Evolutionary conservation across 495 filamentous ascomycete genomes (phyloP).

Genomic region (Eremomyces bilateralis): DNA sequence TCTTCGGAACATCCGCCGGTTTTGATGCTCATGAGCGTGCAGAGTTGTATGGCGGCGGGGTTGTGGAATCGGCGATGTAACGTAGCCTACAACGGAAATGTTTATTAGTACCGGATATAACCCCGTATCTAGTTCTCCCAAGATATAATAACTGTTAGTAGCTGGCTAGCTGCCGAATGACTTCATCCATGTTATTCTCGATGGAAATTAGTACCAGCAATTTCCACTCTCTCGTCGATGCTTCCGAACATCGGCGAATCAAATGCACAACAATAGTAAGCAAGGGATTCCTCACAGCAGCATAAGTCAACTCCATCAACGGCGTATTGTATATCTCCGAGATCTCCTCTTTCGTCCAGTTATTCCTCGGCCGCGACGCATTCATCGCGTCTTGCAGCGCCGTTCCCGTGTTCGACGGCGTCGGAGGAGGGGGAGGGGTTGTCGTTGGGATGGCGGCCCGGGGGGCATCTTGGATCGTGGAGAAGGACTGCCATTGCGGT

Average conservation of each 20-base stretch:
- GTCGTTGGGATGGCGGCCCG: no score
- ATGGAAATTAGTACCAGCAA: no score
- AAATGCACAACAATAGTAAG: no score
- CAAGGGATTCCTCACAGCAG: no score
- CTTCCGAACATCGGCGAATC: no score
- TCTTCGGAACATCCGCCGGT: slow-evolving; percentile 80
- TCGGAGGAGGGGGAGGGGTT: no score
- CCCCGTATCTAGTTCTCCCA: background rate
- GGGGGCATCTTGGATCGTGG: no score
- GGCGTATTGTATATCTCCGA: slow-evolving; percentile 53
- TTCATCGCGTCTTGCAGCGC: slow-evolving; percentile 29
- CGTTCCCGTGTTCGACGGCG: no score
- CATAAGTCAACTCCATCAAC: slow-evolving; percentile 51
- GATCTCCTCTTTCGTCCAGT: slow-evolving; percentile 64
- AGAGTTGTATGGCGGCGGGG: slow-evolving; percentile 61
- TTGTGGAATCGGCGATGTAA: slow-evolving; percentile 66
- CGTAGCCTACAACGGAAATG: slow-evolving; percentile 31
- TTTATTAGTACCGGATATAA: background rate
- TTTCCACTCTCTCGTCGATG: no score
- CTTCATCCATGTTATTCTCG: no score
- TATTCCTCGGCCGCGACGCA: slow-evolving; percentile 35
- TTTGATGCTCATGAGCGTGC: slow-evolving; percentile 86
- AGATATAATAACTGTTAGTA: background rate
- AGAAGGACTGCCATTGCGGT: no score
- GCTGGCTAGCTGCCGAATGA: background rate